Base-by-base conservation (phyloP, 345 rosid genomes). In the Streptanthus diversifolius region DNA sequence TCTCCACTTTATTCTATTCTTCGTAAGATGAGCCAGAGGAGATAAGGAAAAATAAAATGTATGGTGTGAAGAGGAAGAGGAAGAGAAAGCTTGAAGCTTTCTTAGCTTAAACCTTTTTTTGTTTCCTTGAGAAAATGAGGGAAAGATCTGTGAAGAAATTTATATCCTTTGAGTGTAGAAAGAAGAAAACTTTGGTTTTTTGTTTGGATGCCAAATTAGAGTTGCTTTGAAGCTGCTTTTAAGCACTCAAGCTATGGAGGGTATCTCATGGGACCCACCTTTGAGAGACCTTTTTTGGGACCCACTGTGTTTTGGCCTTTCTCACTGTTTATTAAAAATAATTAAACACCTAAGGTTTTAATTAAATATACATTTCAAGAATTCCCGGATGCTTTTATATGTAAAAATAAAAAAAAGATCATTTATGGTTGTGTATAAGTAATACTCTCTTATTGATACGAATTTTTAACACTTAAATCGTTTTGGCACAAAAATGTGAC, bases 161-260 rank as follows among this genome's bases (percentile, higher is more conserved):
- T 37, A 10, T 51, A 68, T 52, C 61, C 77, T 67, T 48, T 4
- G 67, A 63, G 53, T 73, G 71, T 70, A 49, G 66, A 66, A 44
- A 61, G 73, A 57, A 73, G 64, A 39, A 69, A 65, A 48, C 63
- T 58, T 22, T 61, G 40, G n/a, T n/a, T 52, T 56, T 45, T 41
- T 22, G 77, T 77, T 70, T 59, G 35, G 80, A 71, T 77, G 75
- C 63, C 29, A 43, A 70, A 71, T 65, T 57, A 72, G 43, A 71
- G 64, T 66, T 72, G 83, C 79, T 70, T 73, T 73, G 80, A 66
- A 77, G 87, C 83, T 79, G 90, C 82, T 77, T 82, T 78, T 83
- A 80, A 77, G 80, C 82, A 81, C 81, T 36, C 51, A 57, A 57
- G 48, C 41, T 47, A 57, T 70, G 68, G 35, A 64, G 60, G 43